These are phyloP conservation scores for Fraxinus greggii DNA, from an alignment of 305 asterid species.

Conservation along the genomic window DNA sequence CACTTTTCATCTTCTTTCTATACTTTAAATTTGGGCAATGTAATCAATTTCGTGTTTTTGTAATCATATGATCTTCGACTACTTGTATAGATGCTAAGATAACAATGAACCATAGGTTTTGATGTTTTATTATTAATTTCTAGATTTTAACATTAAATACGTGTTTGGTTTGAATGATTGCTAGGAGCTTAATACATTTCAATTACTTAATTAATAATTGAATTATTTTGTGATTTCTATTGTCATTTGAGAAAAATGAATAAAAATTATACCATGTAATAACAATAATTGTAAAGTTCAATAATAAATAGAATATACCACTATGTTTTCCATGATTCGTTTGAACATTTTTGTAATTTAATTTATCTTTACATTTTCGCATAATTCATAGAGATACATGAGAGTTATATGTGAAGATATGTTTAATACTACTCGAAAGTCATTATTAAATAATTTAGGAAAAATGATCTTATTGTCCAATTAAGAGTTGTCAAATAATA, in stretches of 20 bases:
- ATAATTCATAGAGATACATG: too few species aligned
- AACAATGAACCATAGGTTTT: not conserved
- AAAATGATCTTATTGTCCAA: not conserved
- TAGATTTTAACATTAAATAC: not conserved
- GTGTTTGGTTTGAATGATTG: not conserved
- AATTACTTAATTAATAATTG: too few species aligned
- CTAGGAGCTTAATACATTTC: not conserved
- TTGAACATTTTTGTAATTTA: too few species aligned
- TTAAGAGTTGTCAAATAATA: not conserved
- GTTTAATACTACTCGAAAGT: not conserved
- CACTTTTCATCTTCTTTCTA: not conserved
- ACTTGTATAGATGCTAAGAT: not conserved
- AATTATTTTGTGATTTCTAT: not conserved
- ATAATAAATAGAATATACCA: not conserved
- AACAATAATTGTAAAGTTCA: not conserved
- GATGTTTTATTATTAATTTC: not conserved
- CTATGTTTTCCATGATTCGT: not conserved
- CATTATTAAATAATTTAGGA: too few species aligned
- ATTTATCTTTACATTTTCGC: not conserved
- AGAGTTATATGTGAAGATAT: not conserved
- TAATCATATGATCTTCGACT: too few species aligned
- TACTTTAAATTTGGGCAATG: not conserved
- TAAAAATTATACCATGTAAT: not conserved
- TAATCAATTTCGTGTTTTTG: not conserved
- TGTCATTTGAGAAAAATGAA: not conserved